Base-by-base conservation (phyloP, 139 green algal species). In the Closterium sp. region DNA sequence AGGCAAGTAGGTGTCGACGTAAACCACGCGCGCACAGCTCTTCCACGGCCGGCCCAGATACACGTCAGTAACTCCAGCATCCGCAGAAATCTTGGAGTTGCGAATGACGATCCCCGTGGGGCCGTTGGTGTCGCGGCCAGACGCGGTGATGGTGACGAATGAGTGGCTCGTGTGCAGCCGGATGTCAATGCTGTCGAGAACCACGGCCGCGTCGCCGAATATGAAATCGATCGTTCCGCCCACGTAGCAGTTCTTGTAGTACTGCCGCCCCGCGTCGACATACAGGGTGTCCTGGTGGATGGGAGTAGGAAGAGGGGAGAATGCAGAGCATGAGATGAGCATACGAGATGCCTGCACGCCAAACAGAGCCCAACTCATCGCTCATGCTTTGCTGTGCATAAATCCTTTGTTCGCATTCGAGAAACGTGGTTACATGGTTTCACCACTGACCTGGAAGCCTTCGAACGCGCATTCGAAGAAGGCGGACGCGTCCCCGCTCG, bases 211-310 rank as follows among this genome's bases (percentile, higher is more conserved):
- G 13, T 91, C 28, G 70, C 89, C 89, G 70, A 92, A 92, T 21
- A 92, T 89, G 89, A 89, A 92, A 70, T 92, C 89, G 27, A 90
- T n/a, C 2, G 89, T 89, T 7, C 89, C 89, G 34, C 22, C 70
- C 19, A 92, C 29, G 31, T 34, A 89, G 70, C 70, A 91, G 31
- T 92, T 70, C 10, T 42, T 31, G 62, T 73, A 92, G 89, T 92
- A 92, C 11, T 92, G 89, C 29, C 89, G 2, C 9, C 89, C 89
- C 0, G 28, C 21, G 38, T 91, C 29, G 0, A 86, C 29, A 1
- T 87, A 91, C 0, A 91, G 21, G 0, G 89, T 91, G 89, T 91
- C 89, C 70, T 91, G 89, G 2, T 87, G 28, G 28, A 0, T 87
- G 85, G 85, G 85, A 29, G n/a, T 5, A 30, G 85, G 2, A 1